phyloP scores from a whole-genome alignment of 1,139 yeast genomes.

The Lodderomyces beijingensis region DNA sequence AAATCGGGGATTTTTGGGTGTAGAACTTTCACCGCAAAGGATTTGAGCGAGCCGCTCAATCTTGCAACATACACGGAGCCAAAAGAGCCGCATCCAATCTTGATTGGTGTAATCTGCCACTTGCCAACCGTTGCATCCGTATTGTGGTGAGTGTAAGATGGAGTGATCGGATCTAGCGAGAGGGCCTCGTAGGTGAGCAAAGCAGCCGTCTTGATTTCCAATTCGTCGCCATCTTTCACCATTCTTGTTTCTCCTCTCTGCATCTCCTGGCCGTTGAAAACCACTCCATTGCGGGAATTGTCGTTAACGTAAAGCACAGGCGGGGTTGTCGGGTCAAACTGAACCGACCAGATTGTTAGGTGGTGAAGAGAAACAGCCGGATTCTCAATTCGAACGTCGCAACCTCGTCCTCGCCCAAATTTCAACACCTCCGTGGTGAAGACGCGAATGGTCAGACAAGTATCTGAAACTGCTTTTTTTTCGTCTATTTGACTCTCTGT shows the following conservation, averaged over 20 bases:
- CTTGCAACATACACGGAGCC: constrained; percentile 44
- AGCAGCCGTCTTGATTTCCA: constrained; percentile 34
- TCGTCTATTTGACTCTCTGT: too few species aligned
- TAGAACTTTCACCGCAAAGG: constrained; percentile 50
- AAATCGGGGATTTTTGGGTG: constrained; percentile 7
- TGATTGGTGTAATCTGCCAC: constrained; percentile 41
- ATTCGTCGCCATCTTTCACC: constrained; percentile 40
- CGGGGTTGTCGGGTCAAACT: constrained; percentile 45
- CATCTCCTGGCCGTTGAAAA: constrained; percentile 34
- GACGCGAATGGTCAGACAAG: too few species aligned
- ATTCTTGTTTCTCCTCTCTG: constrained; percentile 30
- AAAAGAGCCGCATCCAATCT: constrained; percentile 59
- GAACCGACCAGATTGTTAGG: constrained; percentile 44
- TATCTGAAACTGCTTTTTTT: too few species aligned
- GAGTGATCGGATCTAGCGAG: not conserved
- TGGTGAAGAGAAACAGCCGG: constrained; percentile 37
- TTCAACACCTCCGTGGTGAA: constrained; percentile 11
- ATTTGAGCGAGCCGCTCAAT: constrained; percentile 12
- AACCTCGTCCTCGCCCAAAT: constrained; percentile 15
- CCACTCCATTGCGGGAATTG: constrained; percentile 51
- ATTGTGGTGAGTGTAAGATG: not conserved
- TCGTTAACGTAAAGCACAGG: constrained; percentile 55
- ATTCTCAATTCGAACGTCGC: constrained; percentile 12
- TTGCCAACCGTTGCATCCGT: not conserved
- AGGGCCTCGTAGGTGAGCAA: constrained; percentile 14